phyloP scores from a whole-genome alignment of 75 land plant species.

The Larix kaempferi region DNA sequence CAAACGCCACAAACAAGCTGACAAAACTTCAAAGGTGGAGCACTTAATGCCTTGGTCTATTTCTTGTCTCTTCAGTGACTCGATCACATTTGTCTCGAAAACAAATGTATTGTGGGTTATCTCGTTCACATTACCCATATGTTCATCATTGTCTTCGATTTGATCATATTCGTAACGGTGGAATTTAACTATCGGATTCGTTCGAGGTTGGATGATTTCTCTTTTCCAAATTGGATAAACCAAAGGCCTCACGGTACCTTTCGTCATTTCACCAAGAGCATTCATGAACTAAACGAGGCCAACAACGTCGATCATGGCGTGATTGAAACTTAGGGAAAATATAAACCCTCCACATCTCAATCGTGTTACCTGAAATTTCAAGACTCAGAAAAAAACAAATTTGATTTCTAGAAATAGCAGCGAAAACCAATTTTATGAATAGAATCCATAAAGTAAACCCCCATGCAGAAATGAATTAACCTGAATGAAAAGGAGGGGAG shows the following conservation, averaged over 20 bases:
- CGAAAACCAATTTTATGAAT: no score
- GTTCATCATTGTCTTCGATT: neutral
- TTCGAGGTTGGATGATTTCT: constrained; percentile 27
- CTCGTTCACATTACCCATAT: neutral
- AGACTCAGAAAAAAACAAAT: neutral
- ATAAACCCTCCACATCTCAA: constrained; percentile 51
- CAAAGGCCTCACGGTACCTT: constrained; percentile 24
- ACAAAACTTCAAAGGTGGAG: constrained; percentile 31
- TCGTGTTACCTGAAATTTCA: constrained; percentile 29
- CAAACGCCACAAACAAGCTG: constrained; percentile 42
- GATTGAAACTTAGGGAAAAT: constrained; percentile 30
- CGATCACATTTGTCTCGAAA: constrained; percentile 24
- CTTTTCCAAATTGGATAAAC: constrained; percentile 40
- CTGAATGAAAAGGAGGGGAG: neutral
- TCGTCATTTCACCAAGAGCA: constrained; percentile 39
- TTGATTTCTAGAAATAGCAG: neutral
- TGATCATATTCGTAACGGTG: constrained; percentile 41
- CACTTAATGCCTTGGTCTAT: neutral
- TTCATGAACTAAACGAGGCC: constrained; percentile 46
- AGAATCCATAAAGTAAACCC: no score
- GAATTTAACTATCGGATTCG: constrained; percentile 27
- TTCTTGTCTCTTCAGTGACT: neutral
- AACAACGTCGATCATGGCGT: constrained; percentile 39
- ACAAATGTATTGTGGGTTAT: constrained; percentile 18
- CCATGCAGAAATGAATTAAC: no score